These are phyloP conservation scores for Psidium friedrichsthalianum DNA, from an alignment of 345 rosid species.

Conservation along the genomic window DNA sequence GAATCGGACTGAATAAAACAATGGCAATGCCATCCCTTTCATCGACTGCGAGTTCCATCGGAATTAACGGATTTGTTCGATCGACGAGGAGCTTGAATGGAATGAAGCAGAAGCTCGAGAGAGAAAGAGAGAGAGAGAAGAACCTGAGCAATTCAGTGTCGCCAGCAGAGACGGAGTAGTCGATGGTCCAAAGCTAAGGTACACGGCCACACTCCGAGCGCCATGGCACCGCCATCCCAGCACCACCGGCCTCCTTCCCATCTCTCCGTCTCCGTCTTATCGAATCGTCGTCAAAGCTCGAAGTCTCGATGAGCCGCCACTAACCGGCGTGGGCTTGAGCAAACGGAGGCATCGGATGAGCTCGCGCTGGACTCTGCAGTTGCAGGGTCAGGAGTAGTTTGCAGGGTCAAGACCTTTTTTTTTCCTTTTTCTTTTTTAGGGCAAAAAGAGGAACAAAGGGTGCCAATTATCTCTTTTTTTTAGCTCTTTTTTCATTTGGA, in stretches of 20 bases:
- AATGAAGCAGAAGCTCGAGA: background rate
- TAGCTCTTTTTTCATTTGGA: too few species aligned
- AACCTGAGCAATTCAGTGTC: slow-evolving; percentile 68
- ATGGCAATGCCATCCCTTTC: background rate
- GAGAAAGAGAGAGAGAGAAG: background rate
- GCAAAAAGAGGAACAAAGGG: background rate
- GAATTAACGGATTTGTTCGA: background rate
- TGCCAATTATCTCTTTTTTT: background rate
- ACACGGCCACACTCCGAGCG: slow-evolving; percentile 53
- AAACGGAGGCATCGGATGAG: background rate
- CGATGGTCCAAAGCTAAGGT: slow-evolving; percentile 72
- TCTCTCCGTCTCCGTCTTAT: slow-evolving; percentile 2
- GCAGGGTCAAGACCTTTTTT: background rate
- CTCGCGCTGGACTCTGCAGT: background rate
- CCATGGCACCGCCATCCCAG: slow-evolving; percentile 31
- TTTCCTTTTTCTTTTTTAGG: too few species aligned
- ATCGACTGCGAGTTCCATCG: background rate
- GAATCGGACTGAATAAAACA: background rate
- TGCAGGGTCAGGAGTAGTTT: background rate
- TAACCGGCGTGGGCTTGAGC: background rate
- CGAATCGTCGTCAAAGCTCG: background rate
- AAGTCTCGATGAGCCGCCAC: background rate
- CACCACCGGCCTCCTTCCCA: slow-evolving; percentile 36
- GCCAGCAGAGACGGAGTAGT: slow-evolving; percentile 49
- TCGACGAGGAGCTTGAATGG: background rate